Conservation (phyloP, 176 grass and related monocot species). For the sorghum (Sorghum bicolor) region DNA sequence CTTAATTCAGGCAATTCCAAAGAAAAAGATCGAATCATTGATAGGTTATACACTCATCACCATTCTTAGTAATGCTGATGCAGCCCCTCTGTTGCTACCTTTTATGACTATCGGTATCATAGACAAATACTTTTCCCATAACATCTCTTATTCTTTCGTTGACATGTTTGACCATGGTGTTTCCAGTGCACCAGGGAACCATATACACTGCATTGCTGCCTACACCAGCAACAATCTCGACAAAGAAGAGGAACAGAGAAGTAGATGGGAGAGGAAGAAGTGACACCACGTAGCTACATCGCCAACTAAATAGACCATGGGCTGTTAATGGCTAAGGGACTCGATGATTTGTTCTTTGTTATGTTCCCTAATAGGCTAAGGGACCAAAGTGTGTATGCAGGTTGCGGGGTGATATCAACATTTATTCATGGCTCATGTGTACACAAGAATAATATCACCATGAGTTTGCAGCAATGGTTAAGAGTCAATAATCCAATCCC, state of each 20-base stretch:
- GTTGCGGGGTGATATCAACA: background rate
- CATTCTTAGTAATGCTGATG: background rate
- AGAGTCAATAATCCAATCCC: background rate
- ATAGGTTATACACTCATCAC: background rate
- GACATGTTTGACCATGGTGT: background rate
- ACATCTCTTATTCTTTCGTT: background rate
- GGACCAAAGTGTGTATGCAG: background rate
- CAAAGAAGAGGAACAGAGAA: background rate
- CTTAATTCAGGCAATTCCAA: background rate
- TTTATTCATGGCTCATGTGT: background rate
- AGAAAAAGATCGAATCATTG: background rate
- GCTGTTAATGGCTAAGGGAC: background rate
- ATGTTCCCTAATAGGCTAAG: background rate
- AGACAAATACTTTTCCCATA: background rate
- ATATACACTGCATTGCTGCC: background rate
- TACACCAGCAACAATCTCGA: background rate
- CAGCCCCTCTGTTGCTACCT: background rate
- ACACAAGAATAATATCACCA: background rate
- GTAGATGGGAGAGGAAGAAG: background rate
- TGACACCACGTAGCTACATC: background rate
- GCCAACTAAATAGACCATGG: background rate
- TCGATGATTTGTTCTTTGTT: background rate
- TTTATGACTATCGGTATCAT: background rate
- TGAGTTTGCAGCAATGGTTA: conserved; percentile 8
- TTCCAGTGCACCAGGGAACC: background rate